Conservation (phyloP, 2,329 filamentous ascomycete species). For the Pestalotiopsis sp. region DNA sequence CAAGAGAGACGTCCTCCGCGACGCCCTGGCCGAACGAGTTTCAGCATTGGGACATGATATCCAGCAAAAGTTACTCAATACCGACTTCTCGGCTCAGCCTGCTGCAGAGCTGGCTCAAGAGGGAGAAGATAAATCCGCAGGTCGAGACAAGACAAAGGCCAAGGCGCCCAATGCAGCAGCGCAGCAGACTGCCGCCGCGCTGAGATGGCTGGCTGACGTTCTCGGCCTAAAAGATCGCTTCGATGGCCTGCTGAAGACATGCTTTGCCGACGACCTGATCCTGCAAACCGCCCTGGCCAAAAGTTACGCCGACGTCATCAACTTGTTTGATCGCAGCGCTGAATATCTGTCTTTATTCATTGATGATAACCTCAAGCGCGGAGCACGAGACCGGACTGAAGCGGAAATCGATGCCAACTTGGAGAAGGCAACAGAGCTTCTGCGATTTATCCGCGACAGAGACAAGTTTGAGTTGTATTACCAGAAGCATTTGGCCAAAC, state of each 20-base stretch:
- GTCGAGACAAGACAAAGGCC: conserved; percentile 47
- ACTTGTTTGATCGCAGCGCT: conserved; percentile 79
- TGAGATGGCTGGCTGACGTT: conserved; percentile 95
- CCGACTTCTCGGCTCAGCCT: conserved; percentile 48
- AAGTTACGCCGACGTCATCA: conserved; percentile 93
- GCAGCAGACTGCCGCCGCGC: conserved; percentile 81
- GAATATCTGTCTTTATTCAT: conserved; percentile 97
- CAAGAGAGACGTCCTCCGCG: conserved; percentile 70
- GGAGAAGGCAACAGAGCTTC: conserved; percentile 85
- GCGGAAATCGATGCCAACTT: conserved; percentile 80
- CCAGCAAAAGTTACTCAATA: conserved; percentile 66
- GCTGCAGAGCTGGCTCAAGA: conserved; percentile 42
- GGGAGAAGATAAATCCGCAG: conserved; percentile 20
- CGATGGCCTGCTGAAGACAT: conserved; percentile 72
- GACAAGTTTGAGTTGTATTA: conserved; percentile 97
- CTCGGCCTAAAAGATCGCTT: conserved; percentile 86
- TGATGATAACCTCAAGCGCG: conserved; percentile 93
- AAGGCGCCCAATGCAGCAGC: conserved; percentile 63
- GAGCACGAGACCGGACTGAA: conserved; percentile 91
- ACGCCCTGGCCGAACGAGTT: conserved; percentile 73
- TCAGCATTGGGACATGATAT: conserved; percentile 81
- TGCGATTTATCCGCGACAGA: conserved; percentile 88
- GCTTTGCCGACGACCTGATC: conserved; percentile 74
- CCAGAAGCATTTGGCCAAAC: conserved; percentile 91
- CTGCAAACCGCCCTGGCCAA: conserved; percentile 82